phyloP scores from a whole-genome alignment of 129 eudicot species.

The Ambrosia trifida region DNA sequence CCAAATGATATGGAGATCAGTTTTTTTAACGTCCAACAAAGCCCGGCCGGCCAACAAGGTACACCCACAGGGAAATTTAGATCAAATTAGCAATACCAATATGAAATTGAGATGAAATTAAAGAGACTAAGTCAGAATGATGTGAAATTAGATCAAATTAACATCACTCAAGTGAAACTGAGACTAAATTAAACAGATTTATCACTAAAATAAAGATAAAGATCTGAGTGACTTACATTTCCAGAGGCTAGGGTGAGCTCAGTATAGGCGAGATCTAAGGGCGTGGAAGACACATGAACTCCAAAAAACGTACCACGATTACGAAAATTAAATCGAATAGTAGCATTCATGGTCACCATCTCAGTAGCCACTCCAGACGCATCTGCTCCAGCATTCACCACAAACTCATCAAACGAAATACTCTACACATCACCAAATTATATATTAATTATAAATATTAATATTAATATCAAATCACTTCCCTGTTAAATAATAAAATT shows the following conservation, averaged over 20 bases:
- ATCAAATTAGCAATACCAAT: not conserved
- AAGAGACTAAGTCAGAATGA: not conserved
- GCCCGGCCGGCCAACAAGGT: too few species aligned
- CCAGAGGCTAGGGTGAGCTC: constrained; percentile 73
- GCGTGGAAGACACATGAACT: constrained; percentile 79
- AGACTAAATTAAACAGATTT: not conserved
- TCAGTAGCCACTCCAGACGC: constrained; percentile 85
- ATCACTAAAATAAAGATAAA: not conserved
- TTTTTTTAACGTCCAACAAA: too few species aligned
- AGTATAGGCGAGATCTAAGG: constrained; percentile 63
- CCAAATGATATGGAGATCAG: not conserved
- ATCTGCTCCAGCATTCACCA: constrained; percentile 75
- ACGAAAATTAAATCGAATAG: constrained; percentile 58
- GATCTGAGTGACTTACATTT: constrained; percentile 47
- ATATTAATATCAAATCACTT: too few species aligned
- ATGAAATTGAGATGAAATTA: not conserved
- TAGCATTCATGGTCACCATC: constrained; percentile 73
- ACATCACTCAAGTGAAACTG: not conserved
- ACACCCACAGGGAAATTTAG: not conserved
- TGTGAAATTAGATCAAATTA: not conserved
- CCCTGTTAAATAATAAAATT: not conserved
- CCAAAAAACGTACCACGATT: constrained; percentile 92
- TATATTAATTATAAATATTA: too few species aligned
- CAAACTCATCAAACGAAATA: constrained; percentile 62
- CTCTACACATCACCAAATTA: constrained; percentile 51